Conservation (phyloP, 768 basidiomycete genomes). For the Suillus tomentosus region DNA sequence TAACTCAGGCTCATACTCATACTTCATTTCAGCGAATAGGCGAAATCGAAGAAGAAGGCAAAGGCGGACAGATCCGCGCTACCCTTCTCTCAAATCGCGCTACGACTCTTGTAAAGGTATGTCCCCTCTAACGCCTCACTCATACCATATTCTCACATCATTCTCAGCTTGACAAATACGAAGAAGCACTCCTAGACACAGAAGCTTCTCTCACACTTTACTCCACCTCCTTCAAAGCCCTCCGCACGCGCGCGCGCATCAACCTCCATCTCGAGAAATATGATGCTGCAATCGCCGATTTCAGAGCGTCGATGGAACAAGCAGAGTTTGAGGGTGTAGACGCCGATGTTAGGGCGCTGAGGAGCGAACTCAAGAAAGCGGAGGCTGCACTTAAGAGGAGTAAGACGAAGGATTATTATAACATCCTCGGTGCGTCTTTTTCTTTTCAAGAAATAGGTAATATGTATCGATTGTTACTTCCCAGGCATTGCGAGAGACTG, state of each 20-base stretch:
- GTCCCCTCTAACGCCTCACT: not conserved
- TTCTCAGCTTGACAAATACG: slow-evolving; percentile 58
- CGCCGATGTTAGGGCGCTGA: slow-evolving; percentile 62
- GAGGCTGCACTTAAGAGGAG: slow-evolving; percentile 82
- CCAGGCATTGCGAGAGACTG: slow-evolving; percentile 57
- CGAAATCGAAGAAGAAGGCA: slow-evolving; percentile 65
- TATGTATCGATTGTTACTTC: not conserved
- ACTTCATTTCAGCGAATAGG: slow-evolving; percentile 57
- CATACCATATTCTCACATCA: not conserved
- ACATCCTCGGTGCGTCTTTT: slow-evolving; percentile 53
- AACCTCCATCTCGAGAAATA: slow-evolving; percentile 73
- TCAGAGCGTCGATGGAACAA: slow-evolving; percentile 77
- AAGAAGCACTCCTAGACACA: slow-evolving; percentile 73
- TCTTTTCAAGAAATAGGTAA: not conserved
- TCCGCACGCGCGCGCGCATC: slow-evolving; percentile 84
- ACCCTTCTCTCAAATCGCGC: slow-evolving; percentile 84
- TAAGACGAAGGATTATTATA: slow-evolving; percentile 90
- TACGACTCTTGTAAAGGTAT: slow-evolving; percentile 75
- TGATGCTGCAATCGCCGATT: slow-evolving; percentile 72
- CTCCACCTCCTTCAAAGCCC: slow-evolving; percentile 77
- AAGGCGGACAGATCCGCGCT: slow-evolving; percentile 80
- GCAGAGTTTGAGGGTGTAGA: slow-evolving; percentile 65
- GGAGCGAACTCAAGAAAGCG: slow-evolving; percentile 73
- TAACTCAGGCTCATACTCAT: not conserved
- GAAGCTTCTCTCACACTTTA: slow-evolving; percentile 63